These are phyloP conservation scores for Daldinia grandis DNA, from an alignment of 495 filamentous ascomycete species.

Conservation along the genomic window DNA sequence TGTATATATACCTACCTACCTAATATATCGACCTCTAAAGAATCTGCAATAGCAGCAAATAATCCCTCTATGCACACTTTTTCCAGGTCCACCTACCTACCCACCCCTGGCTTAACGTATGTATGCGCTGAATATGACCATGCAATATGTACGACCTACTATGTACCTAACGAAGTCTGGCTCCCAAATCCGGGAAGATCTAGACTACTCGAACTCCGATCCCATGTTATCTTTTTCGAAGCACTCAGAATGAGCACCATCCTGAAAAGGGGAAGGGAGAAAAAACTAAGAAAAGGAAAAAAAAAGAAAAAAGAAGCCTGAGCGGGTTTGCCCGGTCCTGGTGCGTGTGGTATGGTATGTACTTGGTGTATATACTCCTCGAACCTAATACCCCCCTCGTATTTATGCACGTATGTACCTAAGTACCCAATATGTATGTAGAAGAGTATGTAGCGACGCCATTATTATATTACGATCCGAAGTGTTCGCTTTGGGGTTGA, in stretches of 20 bases:
- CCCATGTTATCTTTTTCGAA: not conserved
- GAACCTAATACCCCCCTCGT: constrained; percentile 44
- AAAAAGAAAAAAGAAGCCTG: not conserved
- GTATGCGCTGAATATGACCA: constrained; percentile 3
- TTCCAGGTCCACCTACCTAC: not conserved
- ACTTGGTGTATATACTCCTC: constrained; percentile 24
- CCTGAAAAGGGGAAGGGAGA: constrained; percentile 12
- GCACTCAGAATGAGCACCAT: not conserved
- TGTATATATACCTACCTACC: not conserved
- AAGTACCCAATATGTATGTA: constrained; percentile 31
- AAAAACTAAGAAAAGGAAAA: not conserved
- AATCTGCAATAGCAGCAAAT: not conserved
- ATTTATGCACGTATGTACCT: constrained; percentile 59
- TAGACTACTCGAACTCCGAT: constrained; percentile 13
- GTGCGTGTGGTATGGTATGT: not conserved
- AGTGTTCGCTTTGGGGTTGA: constrained; percentile 33
- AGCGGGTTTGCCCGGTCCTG: not conserved
- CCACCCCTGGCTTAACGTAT: constrained; percentile 1
- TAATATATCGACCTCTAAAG: not conserved
- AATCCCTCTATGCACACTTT: constrained; percentile 8
- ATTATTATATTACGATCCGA: constrained; percentile 17
- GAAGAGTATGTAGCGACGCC: constrained; percentile 5
- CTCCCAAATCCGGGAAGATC: not conserved
- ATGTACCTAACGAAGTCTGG: not conserved
- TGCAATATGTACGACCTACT: not conserved